Conservation (phyloP, 352 stramenopile species). For the Phytopythium mirpurense region DNA sequence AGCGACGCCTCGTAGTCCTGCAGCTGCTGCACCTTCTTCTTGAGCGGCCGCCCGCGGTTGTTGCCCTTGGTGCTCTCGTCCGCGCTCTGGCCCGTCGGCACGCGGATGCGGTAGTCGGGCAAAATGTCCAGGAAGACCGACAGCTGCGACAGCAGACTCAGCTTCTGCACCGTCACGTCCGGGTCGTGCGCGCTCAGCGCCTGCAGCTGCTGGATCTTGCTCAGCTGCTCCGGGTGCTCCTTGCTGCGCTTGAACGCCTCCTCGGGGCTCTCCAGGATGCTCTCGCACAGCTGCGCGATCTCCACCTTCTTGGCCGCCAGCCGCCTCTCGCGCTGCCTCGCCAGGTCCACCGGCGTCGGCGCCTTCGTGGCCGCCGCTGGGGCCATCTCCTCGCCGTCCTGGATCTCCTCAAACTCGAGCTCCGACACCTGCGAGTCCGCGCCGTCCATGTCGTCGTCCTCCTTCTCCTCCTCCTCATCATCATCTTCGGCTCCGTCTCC, state of each 20-base stretch:
- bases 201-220: slow-evolving; percentile 79
- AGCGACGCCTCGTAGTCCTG: slow-evolving; percentile 74
- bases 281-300: slow-evolving; percentile 87
- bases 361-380: slow-evolving; percentile 6
- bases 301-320: slow-evolving; percentile 83
- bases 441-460: slow-evolving; percentile 30
- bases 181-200: slow-evolving; percentile 51
- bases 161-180: slow-evolving; percentile 71
- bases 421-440: slow-evolving; percentile 68
- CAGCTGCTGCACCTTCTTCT: slow-evolving; percentile 87
- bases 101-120: slow-evolving; percentile 93
- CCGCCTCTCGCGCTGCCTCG: slow-evolving; percentile 58
- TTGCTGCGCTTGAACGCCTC: slow-evolving; percentile 86
- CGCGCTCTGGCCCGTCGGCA: slow-evolving; percentile 65
- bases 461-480: slow-evolving; percentile 31
- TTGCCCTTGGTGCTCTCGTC: slow-evolving; percentile 82
- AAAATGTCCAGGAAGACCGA: slow-evolving; percentile 96
- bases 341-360: slow-evolving; percentile 50
- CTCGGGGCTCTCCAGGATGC: slow-evolving; percentile 82
- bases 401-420: slow-evolving; percentile 80
- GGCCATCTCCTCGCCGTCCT: slow-evolving; percentile 13
- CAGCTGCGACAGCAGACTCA: slow-evolving; percentile 91
- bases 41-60: slow-evolving; percentile 69
- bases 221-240: slow-evolving; percentile 70
- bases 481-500: slow-evolving; percentile 29